phyloP scores from a whole-genome alignment of 2,329 filamentous ascomycete genomes.

The Trichophyton schoenleinii region DNA sequence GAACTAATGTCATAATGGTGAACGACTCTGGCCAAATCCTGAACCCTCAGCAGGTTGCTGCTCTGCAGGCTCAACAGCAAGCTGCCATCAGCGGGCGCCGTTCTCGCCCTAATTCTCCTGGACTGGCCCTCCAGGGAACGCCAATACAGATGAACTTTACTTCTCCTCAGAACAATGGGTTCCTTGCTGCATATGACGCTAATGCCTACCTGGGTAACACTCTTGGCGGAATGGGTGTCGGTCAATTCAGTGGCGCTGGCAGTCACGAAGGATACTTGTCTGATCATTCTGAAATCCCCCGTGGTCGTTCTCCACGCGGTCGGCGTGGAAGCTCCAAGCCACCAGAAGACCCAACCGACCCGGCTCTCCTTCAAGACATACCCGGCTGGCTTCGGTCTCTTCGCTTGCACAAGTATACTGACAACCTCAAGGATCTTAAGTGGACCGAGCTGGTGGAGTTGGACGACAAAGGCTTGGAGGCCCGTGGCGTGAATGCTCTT shows the following conservation, averaged over 20 bases:
- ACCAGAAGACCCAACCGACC: conserved; percentile 92
- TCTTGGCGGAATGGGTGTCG: conserved; percentile 58
- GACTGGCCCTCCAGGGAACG: conserved; percentile 63
- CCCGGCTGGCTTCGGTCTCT: conserved; percentile 91
- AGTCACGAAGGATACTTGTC: conserved; percentile 78
- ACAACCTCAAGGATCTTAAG: conserved; percentile 92
- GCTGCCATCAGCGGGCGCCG: conserved; percentile 43
- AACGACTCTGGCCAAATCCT: conserved; percentile 85
- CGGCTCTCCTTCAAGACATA: conserved; percentile 80
- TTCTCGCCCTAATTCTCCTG: conserved; percentile 81
- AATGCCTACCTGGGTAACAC: conserved; percentile 60
- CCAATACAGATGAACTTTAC: conserved; percentile 54
- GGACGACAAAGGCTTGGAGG: conserved; percentile 85
- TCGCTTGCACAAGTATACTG: conserved; percentile 95
- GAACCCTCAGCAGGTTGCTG: conserved; percentile 71
- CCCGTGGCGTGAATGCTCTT: conserved; percentile 84
- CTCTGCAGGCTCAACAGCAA: conserved; percentile 57
- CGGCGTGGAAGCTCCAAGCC: conserved; percentile 92
- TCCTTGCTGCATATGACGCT: conserved; percentile 72
- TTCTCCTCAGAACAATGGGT: conserved; percentile 89
- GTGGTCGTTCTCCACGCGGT: conserved; percentile 83
- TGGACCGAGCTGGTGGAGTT: conserved; percentile 89
- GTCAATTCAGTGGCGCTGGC: conserved; percentile 58
- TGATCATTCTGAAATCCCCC: conserved; percentile 81
- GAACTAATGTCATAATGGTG: conserved; percentile 79